phyloP scores from a whole-genome alignment of 148 eudicot species.

The Persicaria maculosa region DNA sequence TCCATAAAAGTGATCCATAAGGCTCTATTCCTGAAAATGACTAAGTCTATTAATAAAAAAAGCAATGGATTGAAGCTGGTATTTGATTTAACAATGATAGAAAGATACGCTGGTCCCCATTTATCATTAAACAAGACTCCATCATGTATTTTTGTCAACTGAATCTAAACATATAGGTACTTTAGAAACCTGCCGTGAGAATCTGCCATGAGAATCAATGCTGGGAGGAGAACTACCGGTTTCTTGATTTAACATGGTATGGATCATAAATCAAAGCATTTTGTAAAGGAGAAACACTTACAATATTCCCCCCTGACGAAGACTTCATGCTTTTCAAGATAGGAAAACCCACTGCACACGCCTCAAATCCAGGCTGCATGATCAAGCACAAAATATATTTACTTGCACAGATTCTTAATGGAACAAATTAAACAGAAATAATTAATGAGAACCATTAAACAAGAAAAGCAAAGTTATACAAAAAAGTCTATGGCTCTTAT shows the following conservation, averaged over 20 bases:
- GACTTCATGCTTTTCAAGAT: background rate
- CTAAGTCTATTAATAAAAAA: background rate
- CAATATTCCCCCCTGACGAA: background rate
- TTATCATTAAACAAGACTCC: background rate
- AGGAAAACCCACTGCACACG: conserved; percentile 6
- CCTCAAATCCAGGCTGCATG: conserved; percentile 13
- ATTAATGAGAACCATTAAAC: background rate
- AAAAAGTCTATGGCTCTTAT: background rate
- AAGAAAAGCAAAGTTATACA: background rate
- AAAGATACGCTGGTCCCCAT: background rate
- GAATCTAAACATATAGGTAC: background rate
- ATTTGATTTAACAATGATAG: background rate
- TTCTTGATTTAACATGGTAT: background rate
- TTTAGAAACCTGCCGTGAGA: background rate
- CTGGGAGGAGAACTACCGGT: background rate
- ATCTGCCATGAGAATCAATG: background rate
- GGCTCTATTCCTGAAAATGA: background rate
- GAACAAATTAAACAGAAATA: background rate
- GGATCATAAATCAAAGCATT: background rate
- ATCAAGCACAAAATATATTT: conserved; percentile 6
- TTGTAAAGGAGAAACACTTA: background rate
- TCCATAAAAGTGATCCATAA: background rate
- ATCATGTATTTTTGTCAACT: background rate
- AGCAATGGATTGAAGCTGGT: background rate
- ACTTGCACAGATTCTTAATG: background rate